These are phyloP conservation scores for Bertia moriformis DNA, from an alignment of 2,329 filamentous ascomycete species.

Conservation along the genomic window DNA sequence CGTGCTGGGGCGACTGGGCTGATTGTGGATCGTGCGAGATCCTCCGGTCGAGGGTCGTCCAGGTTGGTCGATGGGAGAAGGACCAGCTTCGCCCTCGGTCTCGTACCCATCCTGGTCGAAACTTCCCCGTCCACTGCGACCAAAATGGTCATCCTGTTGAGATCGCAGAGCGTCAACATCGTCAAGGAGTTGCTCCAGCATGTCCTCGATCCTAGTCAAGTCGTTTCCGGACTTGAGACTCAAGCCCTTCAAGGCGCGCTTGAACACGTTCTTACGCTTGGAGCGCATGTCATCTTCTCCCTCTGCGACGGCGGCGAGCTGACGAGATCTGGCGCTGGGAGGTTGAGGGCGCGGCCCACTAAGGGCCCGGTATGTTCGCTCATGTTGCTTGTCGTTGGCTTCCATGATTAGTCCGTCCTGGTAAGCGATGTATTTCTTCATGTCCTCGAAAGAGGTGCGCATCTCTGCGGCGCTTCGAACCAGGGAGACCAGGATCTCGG, in stretches of 20 bases:
- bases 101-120: background rate
- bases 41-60: background rate
- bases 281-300: slow-evolving; percentile 12
- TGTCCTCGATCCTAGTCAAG: slow-evolving; percentile 42
- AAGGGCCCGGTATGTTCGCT: slow-evolving; percentile 42
- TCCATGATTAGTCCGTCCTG: slow-evolving; percentile 49
- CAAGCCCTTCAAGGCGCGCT: slow-evolving; percentile 49
- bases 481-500: slow-evolving; percentile 54
- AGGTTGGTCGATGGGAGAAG: background rate
- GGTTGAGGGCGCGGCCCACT: slow-evolving; percentile 49
- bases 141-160: slow-evolving; percentile 16
- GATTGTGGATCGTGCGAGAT: background rate
- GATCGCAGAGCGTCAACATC: slow-evolving; percentile 46
- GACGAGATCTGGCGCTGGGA: slow-evolving; percentile 22
- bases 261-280: slow-evolving; percentile 53
- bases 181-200: slow-evolving; percentile 49
- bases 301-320: background rate
- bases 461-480: slow-evolving; percentile 58
- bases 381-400: slow-evolving; percentile 43
- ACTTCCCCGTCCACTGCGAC: background rate
- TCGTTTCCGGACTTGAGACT: slow-evolving; percentile 49
- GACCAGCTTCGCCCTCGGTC: background rate
- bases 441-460: slow-evolving; percentile 55
- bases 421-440: slow-evolving; percentile 52
- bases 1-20: background rate